Base-by-base conservation (phyloP, 768 basidiomycete genomes). In the Amanita fuliginea region DNA sequence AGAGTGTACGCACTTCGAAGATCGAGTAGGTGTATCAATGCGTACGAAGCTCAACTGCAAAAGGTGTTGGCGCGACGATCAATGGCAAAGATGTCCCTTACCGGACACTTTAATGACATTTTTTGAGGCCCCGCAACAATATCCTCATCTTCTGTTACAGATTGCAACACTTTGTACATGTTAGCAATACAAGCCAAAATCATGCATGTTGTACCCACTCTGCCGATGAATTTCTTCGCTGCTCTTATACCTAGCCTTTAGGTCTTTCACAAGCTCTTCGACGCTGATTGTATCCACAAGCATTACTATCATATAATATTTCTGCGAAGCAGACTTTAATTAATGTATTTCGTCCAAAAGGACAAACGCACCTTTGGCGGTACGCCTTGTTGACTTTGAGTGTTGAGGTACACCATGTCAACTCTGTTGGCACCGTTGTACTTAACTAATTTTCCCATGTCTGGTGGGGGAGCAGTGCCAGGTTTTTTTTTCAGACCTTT, bases 401-500 rank as follows among this genome's bases (percentile, higher is more conserved):
- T 91, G 57, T 93, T 93, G 35, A 93, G 85, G 62, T 92, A 93
- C 3, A 91, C 78, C 77, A 93, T 87, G 56, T 93, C 90, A 13
- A 93, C 68, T 34, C 80, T 77, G 61, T 90, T 92, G 32, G 68
- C 60, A 7, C 64, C 66, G 42, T 58, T 67, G 10, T 67, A 54
- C 47, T 72, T 66, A 6, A 71, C 62, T 52, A 69, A 68, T 55
- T 70, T 68, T 34, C 67, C 66, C 30, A 77, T 56, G 61, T 92
- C 84, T 1, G 90, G 83, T 5, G 92, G 92, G n/a, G 92, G 90
- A 1, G 91, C 88, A 37, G 89, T 94, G 3, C 92, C 92, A 24
- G 90, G 86, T 57, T 88, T 93, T 72, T 96, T 96, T 75, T 96
- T 96, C 61, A 95, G 67, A 4, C 93, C 93, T 63, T 91, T 91